Base-by-base conservation (phyloP, 257 asterid genomes). In the Gentiana straminea region DNA sequence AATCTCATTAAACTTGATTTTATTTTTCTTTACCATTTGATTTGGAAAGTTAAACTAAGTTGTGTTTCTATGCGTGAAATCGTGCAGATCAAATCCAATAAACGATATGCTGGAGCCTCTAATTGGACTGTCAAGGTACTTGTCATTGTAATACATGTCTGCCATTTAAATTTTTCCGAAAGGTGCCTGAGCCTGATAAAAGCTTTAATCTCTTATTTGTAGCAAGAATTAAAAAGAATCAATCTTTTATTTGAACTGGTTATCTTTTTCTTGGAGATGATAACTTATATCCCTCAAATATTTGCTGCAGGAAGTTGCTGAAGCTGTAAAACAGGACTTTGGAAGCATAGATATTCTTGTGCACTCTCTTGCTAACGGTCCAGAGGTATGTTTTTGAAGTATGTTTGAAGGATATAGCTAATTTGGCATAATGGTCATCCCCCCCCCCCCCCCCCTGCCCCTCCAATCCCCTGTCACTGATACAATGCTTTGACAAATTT, bases 311-410 rank as follows among this genome's bases (percentile, higher is more conserved):
- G 96, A 84, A 82, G 94, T 72, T 64, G 96, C 92, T 58, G 89
- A 82, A 73, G 73, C 79, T 41, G 96, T 87, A 24, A 84, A 84
- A 72, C 77, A 75, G 59, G 92, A 87, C 77, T 87, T 80, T 67
- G 96, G 94, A 65, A 81, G 77, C 78, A 84, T 87, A 13, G 96
- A 87, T 70, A 75, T 87, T 71, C 92, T 87, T 64, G 94, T 87
- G 64, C 96, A 87, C 66, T 87, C 96, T 1, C 94, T 87, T 49
- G 94, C 96, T 53, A 87, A 87, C 73, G 96, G 89, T 9, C 92
- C 96, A 12, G 96, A 87, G 92, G 96, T 87, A 81, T 33, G 38
- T 51, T 60, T 44, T 58, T 45, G 59, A 68, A 46, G 35, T 48
- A 46, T 13, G 8, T 54, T 8, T 52, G 62, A 48, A 63, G 47